Base-by-base conservation (phyloP, 1,284 basidiomycete species). In the Leccinum variabile region DNA sequence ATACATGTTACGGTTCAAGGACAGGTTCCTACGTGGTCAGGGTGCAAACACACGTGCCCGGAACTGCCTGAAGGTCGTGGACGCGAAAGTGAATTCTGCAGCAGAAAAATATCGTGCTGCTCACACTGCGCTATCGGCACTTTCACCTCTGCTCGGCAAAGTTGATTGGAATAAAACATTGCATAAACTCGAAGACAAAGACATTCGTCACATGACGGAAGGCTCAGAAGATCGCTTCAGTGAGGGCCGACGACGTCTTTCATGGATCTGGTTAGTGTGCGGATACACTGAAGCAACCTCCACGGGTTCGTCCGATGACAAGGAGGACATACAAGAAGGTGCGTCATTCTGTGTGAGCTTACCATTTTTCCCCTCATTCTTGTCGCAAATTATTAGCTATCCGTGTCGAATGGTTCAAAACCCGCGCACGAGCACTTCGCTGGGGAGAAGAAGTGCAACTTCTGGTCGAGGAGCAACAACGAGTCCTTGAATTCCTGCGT, bases 1-100 rank as follows among this genome's bases (percentile, higher is more conserved):
- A 3, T 65, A 64, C 11, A 60, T 65, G 54, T 11, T 58, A 4
- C 6, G n/a, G 39, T 49, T 49, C 18, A 49, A 49, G 10, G 46
- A 49, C 18, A 49, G 46, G 18, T 49, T 49, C 18, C 18, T 49
- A 49, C 22, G 18, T 49, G 46, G 46, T 11, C 10, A 49, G 18
- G 46, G 46, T 1, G n/a, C 46, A 18, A 49, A 49, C 18, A 49
- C 46, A 22, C 22, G 46, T 49, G 46, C 46, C 18, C 18, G 18
- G n/a, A 49, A 49, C 18, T 49, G n/a, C 46, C 46, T 49, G 16
- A 49, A 49, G 18, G 46, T 49, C n/a, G 22, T 49, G 9, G 46
- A 49, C 18, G 11, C 22, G 10, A 49, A 49, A 49, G 46, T 49
- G n/a, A 22, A 49, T 49, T 10, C 46, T 49, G n/a, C 18, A 11